Evolutionary conservation across 1,284 basidiomycete genomes (phyloP).

Genomic region (Neonothopanus nambi): DNA sequence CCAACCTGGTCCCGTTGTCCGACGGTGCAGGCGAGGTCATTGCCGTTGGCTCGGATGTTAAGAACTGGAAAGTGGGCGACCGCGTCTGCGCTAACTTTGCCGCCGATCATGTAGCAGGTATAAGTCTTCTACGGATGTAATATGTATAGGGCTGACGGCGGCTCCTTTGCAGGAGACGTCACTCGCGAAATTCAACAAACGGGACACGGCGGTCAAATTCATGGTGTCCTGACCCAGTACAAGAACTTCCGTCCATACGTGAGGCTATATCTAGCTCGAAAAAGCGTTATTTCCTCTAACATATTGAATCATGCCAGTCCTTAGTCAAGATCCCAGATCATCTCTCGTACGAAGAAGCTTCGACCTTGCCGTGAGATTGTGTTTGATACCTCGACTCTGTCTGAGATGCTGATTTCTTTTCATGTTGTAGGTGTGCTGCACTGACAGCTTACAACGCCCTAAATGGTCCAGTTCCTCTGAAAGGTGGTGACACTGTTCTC

Average conservation of each 20-base stretch:
- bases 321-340: conserved; percentile 44
- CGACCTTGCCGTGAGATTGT: conserved; percentile 36
- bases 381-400: not conserved
- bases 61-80: conserved; percentile 44
- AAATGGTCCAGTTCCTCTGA: conserved; percentile 36
- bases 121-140: too few relatives aligned
- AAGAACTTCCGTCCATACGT: conserved; percentile 35
- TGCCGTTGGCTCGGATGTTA: conserved; percentile 43
- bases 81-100: conserved; percentile 43
- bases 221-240: conserved; percentile 51
- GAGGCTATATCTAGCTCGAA: conserved; percentile 13
- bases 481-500: conserved; percentile 41
- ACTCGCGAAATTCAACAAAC: conserved; percentile 27
- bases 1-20: conserved; percentile 45
- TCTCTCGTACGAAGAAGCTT: conserved; percentile 46
- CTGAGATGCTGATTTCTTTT: not conserved
- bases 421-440: conserved; percentile 36
- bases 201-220: conserved; percentile 40
- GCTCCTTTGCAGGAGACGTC: conserved; percentile 23
- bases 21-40: conserved; percentile 57
- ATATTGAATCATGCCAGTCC: conserved; percentile 24
- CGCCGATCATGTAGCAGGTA: conserved; percentile 27
- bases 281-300: not conserved
- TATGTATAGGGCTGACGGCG: too few relatives aligned
- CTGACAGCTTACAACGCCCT: conserved; percentile 49